Conservation (phyloP, 2,329 filamentous ascomycete genomes). For the Sporothrix euskadiensis region DNA sequence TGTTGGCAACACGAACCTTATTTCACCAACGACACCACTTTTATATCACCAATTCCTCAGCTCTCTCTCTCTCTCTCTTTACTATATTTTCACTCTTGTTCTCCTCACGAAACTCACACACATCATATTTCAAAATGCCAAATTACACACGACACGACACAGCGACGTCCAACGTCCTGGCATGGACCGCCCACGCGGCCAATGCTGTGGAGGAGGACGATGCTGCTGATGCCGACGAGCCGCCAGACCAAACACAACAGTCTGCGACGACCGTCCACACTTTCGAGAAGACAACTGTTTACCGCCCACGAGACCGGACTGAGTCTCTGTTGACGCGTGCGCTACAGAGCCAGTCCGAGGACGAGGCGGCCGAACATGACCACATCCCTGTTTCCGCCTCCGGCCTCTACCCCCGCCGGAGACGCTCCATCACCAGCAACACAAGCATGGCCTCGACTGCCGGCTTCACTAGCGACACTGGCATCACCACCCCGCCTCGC, state of each 20-base stretch:
- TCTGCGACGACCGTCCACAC: conserved; percentile 35
- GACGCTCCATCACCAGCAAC: conserved; percentile 75
- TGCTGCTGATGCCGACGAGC: conserved; percentile 78
- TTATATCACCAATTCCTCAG: neutral
- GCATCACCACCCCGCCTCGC: conserved; percentile 83
- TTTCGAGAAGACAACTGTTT: conserved; percentile 52
- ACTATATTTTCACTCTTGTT: neutral
- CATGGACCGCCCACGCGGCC: conserved; percentile 48
- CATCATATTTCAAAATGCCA: conserved; percentile 30
- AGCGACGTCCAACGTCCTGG: conserved; percentile 47
- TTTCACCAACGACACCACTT: neutral
- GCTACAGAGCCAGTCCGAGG: conserved; percentile 67
- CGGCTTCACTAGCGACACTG: conserved; percentile 92
- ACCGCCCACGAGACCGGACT: conserved; percentile 57
- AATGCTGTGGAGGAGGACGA: conserved; percentile 60
- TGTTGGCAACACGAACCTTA: neutral
- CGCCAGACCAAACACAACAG: conserved; percentile 62
- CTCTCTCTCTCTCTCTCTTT: neutral
- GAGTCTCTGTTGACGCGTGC: conserved; percentile 87
- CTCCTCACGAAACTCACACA: neutral
- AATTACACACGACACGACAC: conserved; percentile 42
- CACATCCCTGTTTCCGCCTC: conserved; percentile 42
- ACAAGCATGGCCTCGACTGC: conserved; percentile 79
- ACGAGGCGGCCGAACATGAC: conserved; percentile 48
- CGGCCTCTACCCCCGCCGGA: conserved; percentile 43